Evolutionary conservation across 129 eudicot species (phyloP).

Genomic region (Centaurea solstitialis): DNA sequence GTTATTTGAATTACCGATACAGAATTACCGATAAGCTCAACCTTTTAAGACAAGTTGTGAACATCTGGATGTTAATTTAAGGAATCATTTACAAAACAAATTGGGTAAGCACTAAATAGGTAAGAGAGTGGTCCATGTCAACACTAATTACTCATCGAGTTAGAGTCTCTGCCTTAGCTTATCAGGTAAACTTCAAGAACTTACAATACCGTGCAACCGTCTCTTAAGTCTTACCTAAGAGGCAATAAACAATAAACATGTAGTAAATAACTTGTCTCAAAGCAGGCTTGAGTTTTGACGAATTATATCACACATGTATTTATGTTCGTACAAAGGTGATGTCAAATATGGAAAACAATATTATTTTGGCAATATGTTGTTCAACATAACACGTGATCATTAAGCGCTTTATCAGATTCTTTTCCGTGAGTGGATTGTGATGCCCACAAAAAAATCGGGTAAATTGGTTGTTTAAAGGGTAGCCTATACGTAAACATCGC

Average conservation of each 20-base stretch:
- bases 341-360: not conserved
- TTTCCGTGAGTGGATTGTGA: conserved; percentile 19
- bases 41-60: too few relatives aligned
- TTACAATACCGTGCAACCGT: not conserved
- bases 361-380: not conserved
- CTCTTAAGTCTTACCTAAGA: not conserved
- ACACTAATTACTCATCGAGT: too few relatives aligned
- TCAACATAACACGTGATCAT: conserved; percentile 27
- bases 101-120: too few relatives aligned
- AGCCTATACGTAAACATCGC: conserved; percentile 11
- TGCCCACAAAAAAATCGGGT: conserved; percentile 6
- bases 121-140: too few relatives aligned
- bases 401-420: conserved; percentile 12
- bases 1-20: too few relatives aligned
- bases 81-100: too few relatives aligned
- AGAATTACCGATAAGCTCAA: too few relatives aligned
- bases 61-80: too few relatives aligned
- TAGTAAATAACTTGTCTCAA: too few relatives aligned
- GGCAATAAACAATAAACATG: not conserved
- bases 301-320: not conserved
- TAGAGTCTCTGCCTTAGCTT: not conserved
- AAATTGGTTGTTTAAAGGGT: conserved; percentile 13
- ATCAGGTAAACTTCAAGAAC: not conserved
- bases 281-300: not conserved
- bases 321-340: not conserved